These are phyloP conservation scores for Ceratobasidium sp. DNA, from an alignment of 1,284 basidiomycete genomes.

Conservation along the genomic window DNA sequence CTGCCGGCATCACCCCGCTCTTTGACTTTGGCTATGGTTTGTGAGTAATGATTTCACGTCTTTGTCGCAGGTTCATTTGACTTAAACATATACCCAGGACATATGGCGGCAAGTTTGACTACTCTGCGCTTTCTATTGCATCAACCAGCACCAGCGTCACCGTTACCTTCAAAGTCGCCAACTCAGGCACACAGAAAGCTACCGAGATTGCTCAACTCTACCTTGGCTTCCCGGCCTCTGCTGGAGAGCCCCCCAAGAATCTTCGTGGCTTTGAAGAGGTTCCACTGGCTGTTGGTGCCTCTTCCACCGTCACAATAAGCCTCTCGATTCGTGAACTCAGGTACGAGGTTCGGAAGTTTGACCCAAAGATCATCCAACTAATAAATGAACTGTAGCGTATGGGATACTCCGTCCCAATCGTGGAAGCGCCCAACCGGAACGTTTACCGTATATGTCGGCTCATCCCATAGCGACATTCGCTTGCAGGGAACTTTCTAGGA, in stretches of 20 bases:
- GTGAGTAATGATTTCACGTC: slow-evolving; percentile 17
- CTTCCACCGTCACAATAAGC: slow-evolving; percentile 22
- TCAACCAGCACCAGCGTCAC: slow-evolving; percentile 37
- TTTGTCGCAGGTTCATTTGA: background rate
- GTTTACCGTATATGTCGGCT: slow-evolving; percentile 36
- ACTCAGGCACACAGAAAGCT: slow-evolving; percentile 44
- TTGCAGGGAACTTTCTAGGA: slow-evolving; percentile 32
- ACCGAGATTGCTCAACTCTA: slow-evolving; percentile 46
- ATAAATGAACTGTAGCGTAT: slow-evolving; percentile 11
- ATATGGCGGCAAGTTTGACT: slow-evolving; percentile 38
- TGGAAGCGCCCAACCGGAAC: slow-evolving; percentile 41
- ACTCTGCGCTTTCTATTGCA: slow-evolving; percentile 19
- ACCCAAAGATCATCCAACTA: background rate
- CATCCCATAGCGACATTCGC: slow-evolving; percentile 38
- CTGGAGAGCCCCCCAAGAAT: slow-evolving; percentile 45
- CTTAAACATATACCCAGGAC: slow-evolving; percentile 6
- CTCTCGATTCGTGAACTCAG: slow-evolving; percentile 38
- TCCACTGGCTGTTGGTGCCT: slow-evolving; percentile 27
- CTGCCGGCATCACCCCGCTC: slow-evolving; percentile 33
- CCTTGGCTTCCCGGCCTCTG: slow-evolving; percentile 44
- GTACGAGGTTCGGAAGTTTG: background rate
- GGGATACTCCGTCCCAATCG: slow-evolving; percentile 37
- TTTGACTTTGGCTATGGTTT: slow-evolving; percentile 37
- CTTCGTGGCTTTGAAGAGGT: slow-evolving; percentile 45
- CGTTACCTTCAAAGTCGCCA: slow-evolving; percentile 45